A percentile compares a stretch with the other conserved stretches of the same genome.
Evolutionary conservation across 441 rosid species (phyloP).

Genomic region (Raphanus hybrid): DNA sequence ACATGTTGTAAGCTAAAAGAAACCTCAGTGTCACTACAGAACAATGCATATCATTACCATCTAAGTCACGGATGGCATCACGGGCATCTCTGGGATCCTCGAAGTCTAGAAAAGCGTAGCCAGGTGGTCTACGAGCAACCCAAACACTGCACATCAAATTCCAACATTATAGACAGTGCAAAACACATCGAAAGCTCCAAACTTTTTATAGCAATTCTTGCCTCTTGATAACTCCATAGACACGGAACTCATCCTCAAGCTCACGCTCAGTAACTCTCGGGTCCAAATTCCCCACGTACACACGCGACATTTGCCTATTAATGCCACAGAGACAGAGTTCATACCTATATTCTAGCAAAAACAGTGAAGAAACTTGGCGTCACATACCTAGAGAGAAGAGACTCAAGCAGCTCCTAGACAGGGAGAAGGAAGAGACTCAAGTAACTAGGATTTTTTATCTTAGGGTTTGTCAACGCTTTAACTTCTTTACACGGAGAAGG

Average conservation of each 20-base stretch:
- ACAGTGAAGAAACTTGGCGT: background rate
- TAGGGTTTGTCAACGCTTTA: conserved; percentile 28
- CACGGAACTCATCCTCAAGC: conserved; percentile 75
- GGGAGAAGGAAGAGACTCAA: background rate
- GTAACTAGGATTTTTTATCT: conserved; percentile 28
- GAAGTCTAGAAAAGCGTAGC: conserved; percentile 76
- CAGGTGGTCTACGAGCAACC: conserved; percentile 86
- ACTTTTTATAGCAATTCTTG: background rate
- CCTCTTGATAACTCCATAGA: conserved; percentile 67
- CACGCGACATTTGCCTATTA: conserved; percentile 61
- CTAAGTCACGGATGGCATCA: conserved; percentile 72
- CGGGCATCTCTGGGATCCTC: conserved; percentile 75
- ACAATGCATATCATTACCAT: conserved; percentile 47
- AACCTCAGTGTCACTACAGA: background rate
- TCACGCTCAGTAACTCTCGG: conserved; percentile 75
- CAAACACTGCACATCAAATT: conserved; percentile 55
- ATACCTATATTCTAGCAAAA: background rate
- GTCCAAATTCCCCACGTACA: conserved; percentile 74
- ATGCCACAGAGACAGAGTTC: background rate
- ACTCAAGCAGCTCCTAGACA: conserved; percentile 6
- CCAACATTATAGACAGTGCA: background rate
- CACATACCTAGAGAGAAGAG: conserved; percentile 26
- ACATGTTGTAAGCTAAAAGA: background rate
- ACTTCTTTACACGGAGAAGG: background rate
- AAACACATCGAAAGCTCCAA: background rate